Evolutionary conservation across 495 filamentous ascomycete genomes (phyloP), one percentile per base, ranked within the genome.

Genomic region (Podospora anserina): DNA sequence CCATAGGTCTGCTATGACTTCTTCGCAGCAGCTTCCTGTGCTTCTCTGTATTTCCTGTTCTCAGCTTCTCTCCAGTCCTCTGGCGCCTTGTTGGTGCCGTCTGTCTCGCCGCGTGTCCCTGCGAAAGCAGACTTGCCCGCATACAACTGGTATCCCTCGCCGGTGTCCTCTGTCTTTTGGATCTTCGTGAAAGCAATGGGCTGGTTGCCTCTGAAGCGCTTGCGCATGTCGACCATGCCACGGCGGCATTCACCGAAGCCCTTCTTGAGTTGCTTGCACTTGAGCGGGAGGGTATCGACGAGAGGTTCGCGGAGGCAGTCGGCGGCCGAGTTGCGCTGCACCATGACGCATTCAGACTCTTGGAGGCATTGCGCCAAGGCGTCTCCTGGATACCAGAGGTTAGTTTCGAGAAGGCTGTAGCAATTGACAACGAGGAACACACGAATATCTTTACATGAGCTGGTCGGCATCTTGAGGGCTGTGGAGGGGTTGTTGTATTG

Each of bases 171-270:
- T 53, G 82, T 83, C 61, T 91, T 84, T 72, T 93, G 88, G 69
- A 88, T 82, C 61, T 82, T 80, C 54, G 74, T 71, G 30, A 91
- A 84, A 28, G 87, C 84, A 69, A 97, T 84, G 58, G 95, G 93
- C 71, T 91, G 86, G 80, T 99, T 98, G n/a, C 95, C 96, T 57
- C 96, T 87, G 82, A 99, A 98, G 26, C 96, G 90, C 80, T 99
- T 99, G 75, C 96, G 90, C 96, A 99, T 99, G 80, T 99, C 95
- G 74, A 98, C 87, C 88, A 96, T 88, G 63, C 96, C 95, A 66
- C 94, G 90, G 75, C 96, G 96, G 88, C 95, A 99, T 76, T 97
- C 90, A 76, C 90, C 89, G 75, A 95, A 97, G 32, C 92, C 94
- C 77, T 90, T 92, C 78, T 92, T 91, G 66, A 99, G 84, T 77